These are phyloP conservation scores for Nepenthes gracilis DNA, from an alignment of 148 eudicot species.

Conservation along the genomic window DNA sequence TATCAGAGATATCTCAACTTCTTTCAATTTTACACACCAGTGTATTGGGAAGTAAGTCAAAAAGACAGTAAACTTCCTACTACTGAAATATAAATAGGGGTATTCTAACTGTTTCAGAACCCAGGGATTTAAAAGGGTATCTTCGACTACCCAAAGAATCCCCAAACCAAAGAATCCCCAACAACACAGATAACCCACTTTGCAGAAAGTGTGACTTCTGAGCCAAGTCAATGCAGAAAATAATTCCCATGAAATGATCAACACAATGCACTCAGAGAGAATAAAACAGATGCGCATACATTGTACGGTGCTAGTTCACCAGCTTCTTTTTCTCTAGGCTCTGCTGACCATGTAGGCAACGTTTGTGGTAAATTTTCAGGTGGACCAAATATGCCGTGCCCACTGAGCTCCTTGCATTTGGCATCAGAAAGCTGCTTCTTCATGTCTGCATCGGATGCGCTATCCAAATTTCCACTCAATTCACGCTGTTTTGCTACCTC, in stretches of 20 bases:
- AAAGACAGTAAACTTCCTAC: too few relatives aligned
- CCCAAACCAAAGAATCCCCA: too few relatives aligned
- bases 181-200: too few relatives aligned
- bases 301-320: not conserved
- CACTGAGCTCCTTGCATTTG: slow-evolving; percentile 17
- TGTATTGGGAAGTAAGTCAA: too few relatives aligned
- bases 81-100: too few relatives aligned
- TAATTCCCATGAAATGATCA: not conserved
- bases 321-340: not conserved
- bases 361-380: slow-evolving; percentile 11
- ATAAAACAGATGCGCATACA: not conserved
- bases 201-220: too few relatives aligned
- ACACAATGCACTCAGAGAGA: not conserved
- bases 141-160: too few relatives aligned
- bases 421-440: slow-evolving; percentile 15
- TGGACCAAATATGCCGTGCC: slow-evolving; percentile 13
- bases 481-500: slow-evolving; percentile 19
- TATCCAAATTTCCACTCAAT: slow-evolving; percentile 13
- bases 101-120: too few relatives aligned
- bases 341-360: not conserved
- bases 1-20: too few relatives aligned
- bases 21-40: too few relatives aligned
- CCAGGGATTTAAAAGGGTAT: too few relatives aligned
- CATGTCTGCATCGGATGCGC: slow-evolving; percentile 3
- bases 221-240: too few relatives aligned